phyloP scores from a whole-genome alignment of 441 rosid genomes.

The Rhodomyrtus psidioides region DNA sequence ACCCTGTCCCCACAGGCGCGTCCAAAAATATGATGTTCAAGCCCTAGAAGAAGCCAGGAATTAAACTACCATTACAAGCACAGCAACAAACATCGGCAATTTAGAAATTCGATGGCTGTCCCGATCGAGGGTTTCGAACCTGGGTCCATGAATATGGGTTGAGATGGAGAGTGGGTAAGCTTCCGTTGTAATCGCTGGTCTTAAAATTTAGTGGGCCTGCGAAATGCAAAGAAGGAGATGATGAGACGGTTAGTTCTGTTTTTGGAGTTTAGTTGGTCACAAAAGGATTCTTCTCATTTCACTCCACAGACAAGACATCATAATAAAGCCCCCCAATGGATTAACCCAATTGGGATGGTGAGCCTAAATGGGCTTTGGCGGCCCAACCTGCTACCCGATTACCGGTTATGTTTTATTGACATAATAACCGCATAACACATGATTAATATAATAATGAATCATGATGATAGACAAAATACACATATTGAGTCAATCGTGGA shows the following conservation, averaged over 20 bases:
- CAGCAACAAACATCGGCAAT: background rate
- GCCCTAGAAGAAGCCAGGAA: background rate
- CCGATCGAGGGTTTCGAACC: background rate
- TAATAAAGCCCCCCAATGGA: background rate
- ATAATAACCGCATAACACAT: background rate
- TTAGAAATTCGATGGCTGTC: background rate
- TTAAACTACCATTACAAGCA: background rate
- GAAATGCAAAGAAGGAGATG: background rate
- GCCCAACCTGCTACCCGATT: background rate
- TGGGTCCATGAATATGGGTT: constrained; percentile 16
- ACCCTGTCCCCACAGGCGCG: constrained; percentile 23
- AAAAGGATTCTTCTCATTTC: background rate
- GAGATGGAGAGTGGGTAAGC: constrained; percentile 10
- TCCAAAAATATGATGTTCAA: constrained; percentile 23
- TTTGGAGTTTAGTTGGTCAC: background rate
- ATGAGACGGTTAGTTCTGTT: background rate
- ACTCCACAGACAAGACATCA: background rate
- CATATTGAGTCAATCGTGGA: background rate
- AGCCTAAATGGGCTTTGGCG: background rate
- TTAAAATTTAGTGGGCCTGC: constrained; percentile 19
- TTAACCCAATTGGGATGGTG: background rate
- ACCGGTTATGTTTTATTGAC: background rate
- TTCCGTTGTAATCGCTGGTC: constrained; percentile 5
- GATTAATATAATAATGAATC: background rate
- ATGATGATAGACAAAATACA: background rate